A percentile compares a stretch with the other conserved stretches of the same genome.
Conservation (phyloP, 352 stramenopile genomes). For the Elongisporangium senticosum region DNA sequence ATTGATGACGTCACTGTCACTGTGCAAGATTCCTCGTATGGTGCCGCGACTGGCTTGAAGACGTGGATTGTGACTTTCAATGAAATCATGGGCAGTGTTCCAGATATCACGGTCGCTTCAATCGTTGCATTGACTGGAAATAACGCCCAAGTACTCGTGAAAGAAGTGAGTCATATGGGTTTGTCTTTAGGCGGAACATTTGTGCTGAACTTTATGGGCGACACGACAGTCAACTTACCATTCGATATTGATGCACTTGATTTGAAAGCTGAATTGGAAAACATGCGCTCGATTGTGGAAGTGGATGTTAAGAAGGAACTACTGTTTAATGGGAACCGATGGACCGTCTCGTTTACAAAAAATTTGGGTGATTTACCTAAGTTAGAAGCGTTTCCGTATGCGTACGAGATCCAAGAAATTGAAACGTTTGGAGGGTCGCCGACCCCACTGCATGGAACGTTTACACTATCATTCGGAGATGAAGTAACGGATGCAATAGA, state of each 20-base stretch:
- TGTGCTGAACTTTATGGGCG: slow-evolving; percentile 89
- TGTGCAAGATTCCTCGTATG: slow-evolving; percentile 44
- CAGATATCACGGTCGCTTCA: slow-evolving; percentile 63
- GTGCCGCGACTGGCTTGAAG: slow-evolving; percentile 30
- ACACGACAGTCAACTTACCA: slow-evolving; percentile 88
- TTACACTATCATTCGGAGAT: slow-evolving; percentile 78
- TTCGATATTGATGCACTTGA: slow-evolving; percentile 85
- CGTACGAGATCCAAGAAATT: slow-evolving; percentile 94
- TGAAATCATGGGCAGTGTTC: slow-evolving; percentile 88
- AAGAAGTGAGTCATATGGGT: slow-evolving; percentile 65
- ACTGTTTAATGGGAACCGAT: slow-evolving; percentile 84
- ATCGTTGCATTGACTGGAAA: slow-evolving; percentile 57
- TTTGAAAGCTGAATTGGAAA: slow-evolving; percentile 87
- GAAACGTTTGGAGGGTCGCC: slow-evolving; percentile 86
- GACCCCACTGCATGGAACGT: slow-evolving; percentile 90
- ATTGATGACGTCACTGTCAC: slow-evolving; percentile 76
- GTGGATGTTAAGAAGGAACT: slow-evolving; percentile 72
- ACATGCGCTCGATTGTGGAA: slow-evolving; percentile 39
- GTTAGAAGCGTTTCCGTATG: slow-evolving; percentile 81
- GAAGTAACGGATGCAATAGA: slow-evolving; percentile 74
- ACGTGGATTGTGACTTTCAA: slow-evolving; percentile 90
- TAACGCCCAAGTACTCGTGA: slow-evolving; percentile 44
- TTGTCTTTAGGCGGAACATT: slow-evolving; percentile 89
- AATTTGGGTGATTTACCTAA: slow-evolving; percentile 92
- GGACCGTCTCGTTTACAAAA: slow-evolving; percentile 95